A percentile compares a stretch with the other conserved stretches of the same genome.
phyloP scores from a whole-genome alignment of 1,284 basidiomycete species.

The Crepidotus sp. region DNA sequence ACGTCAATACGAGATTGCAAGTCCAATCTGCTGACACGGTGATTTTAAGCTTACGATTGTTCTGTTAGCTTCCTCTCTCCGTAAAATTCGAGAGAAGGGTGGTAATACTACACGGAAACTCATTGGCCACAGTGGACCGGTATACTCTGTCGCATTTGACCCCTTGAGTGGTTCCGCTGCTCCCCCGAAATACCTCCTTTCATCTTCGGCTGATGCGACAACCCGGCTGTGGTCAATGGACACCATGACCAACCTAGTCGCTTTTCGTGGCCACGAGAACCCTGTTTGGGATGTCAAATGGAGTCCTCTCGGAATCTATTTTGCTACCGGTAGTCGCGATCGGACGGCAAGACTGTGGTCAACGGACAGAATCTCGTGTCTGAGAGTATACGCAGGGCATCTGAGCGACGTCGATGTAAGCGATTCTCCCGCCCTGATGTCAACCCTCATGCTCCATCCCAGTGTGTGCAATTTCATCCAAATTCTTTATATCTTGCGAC shows the following conservation, averaged over 20 bases:
- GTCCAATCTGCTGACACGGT: slow-evolving; percentile 20
- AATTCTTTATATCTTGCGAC: slow-evolving; percentile 97
- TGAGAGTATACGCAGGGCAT: slow-evolving; percentile 95
- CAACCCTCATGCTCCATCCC: slow-evolving; percentile 9
- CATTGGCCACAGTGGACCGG: slow-evolving; percentile 93
- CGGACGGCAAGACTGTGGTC: slow-evolving; percentile 95
- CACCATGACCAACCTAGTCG: slow-evolving; percentile 88
- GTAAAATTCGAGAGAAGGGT: slow-evolving; percentile 68
- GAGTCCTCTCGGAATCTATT: slow-evolving; percentile 98
- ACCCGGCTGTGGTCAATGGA: slow-evolving; percentile 93
- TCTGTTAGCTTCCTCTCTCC: slow-evolving; percentile 46
- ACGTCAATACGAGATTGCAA: slow-evolving; percentile 63
- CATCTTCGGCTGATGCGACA: slow-evolving; percentile 90
- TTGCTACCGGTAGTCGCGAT: slow-evolving; percentile 92
- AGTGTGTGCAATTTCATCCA: slow-evolving; percentile 96
- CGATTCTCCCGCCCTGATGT: slow-evolving; percentile 19
- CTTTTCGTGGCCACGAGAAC: slow-evolving; percentile 93
- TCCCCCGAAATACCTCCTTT: slow-evolving; percentile 83
- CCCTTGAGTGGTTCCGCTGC: slow-evolving; percentile 80
- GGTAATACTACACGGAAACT: slow-evolving; percentile 83
- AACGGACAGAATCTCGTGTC: slow-evolving; percentile 80
- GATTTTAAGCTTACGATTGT: slow-evolving; percentile 8
- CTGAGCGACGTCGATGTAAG: slow-evolving; percentile 94
- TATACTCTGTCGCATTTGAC: slow-evolving; percentile 93
- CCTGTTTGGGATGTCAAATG: slow-evolving; percentile 99